These are phyloP conservation scores for Triticum urartu DNA, from an alignment of 176 grass and related monocot genomes.

Conservation along the genomic window DNA sequence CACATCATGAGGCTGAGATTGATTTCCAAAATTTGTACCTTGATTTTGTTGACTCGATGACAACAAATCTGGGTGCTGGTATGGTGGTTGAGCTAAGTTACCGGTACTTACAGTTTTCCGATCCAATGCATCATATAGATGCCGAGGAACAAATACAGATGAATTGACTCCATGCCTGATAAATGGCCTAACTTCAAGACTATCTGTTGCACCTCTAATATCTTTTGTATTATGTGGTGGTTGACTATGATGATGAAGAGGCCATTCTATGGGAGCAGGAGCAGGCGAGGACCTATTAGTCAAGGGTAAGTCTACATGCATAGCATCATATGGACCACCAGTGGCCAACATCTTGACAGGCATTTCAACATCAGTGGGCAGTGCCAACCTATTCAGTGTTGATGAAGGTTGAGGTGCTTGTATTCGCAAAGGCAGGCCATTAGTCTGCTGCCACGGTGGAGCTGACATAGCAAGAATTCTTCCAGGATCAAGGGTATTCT, in stretches of 20 bases:
- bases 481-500: conserved; percentile 33
- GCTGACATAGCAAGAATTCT: conserved; percentile 34
- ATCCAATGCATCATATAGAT: conserved; percentile 48
- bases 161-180: conserved; percentile 48
- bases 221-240: conserved; percentile 45
- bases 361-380: conserved; percentile 54
- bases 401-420: conserved; percentile 50
- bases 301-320: conserved; percentile 44
- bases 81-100: conserved; percentile 46
- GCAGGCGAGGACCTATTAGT: conserved; percentile 35
- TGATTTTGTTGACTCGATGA: conserved; percentile 47
- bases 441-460: conserved; percentile 49
- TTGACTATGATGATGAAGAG: conserved; percentile 37
- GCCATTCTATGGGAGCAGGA: conserved; percentile 44
- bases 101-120: conserved; percentile 17
- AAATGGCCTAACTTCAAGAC: conserved; percentile 45
- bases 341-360: conserved; percentile 37
- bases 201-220: conserved; percentile 51
- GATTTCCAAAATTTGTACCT: conserved; percentile 41
- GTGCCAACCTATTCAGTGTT: conserved; percentile 38
- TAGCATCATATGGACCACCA: conserved; percentile 40
- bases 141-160: conserved; percentile 61
- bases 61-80: conserved; percentile 50
- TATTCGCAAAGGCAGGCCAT: conserved; percentile 45
- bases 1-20: conserved; percentile 37